Base-by-base conservation (phyloP, 148 eudicot genomes). In the Dysphania ambrosioides region DNA sequence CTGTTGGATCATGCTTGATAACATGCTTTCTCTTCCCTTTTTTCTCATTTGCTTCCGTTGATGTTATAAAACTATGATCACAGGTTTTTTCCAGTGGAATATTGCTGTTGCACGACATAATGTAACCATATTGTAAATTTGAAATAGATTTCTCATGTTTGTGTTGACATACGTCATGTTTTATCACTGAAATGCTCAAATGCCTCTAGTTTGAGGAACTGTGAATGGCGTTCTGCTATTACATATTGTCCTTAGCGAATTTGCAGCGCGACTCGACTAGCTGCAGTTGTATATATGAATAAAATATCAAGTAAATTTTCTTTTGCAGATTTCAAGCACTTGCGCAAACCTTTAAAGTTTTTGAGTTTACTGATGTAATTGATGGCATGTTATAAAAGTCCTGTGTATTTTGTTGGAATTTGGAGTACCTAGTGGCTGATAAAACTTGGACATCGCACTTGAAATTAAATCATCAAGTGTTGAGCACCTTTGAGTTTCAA, bases 71-170 rank as follows among this genome's bases (percentile, higher is more conserved):
- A 78, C 83, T 72, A 70, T 79, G 79, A 80, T 70, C 80, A 81
- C 82, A 80, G 83, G 75, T 41, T 74, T 76, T 70, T 32, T 61
- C 49, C 21, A 26, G 57, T 66, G 74, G 74, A 85, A 78, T 72
- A 68, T 76, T 82, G 79, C 78, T 26, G 75, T 73, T 80, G 77
- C 61, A 32, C 24, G 56, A 67, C 75, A 90, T 82, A 85, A 83
- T 85, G 92, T 86, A 85, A 86, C 88, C 85, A 86, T 71, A 66
- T 81, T 88, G 91, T 91, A 88, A 80, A 88, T 87, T 86, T 71
- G 70, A 72, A 75, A 79, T 84, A 79, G 80, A 77, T 73, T 70
- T 75, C 74, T 69, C 41, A 72, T 82, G 80, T 82, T 78, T 85
- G 75, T 82, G 80, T 82, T 67, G 71, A 77, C 75, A 34, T 64